Conservation (phyloP, 2,329 filamentous ascomycete species). For the Claviceps sp. region DNA sequence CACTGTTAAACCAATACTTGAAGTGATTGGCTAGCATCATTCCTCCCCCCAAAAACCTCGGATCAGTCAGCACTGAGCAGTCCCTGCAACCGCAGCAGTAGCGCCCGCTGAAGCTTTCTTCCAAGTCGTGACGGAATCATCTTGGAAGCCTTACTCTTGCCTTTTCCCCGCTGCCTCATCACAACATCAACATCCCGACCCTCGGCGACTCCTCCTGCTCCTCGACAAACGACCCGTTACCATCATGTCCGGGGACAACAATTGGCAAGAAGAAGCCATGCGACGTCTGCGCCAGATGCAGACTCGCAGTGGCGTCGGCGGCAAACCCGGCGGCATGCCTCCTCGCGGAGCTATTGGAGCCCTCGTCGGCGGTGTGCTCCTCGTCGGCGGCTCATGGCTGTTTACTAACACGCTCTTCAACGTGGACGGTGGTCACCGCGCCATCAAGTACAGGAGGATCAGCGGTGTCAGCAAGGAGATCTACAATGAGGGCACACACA, state of each 20-base stretch:
- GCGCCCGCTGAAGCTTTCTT: neutral
- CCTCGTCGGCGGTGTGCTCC: constrained; percentile 27
- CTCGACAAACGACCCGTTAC: neutral
- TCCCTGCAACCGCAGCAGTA: neutral
- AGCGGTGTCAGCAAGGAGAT: constrained; percentile 94
- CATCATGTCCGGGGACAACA: constrained; percentile 22
- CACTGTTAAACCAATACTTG: fast-evolving
- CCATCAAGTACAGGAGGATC: constrained; percentile 93
- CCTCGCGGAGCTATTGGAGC: constrained; percentile 27
- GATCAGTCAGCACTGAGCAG: constrained; percentile 7
- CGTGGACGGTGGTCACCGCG: constrained; percentile 95
- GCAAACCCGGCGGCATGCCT: constrained; percentile 24
- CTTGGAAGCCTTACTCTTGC: too few relatives aligned
- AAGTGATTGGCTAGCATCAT: too few relatives aligned
- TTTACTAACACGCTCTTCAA: constrained; percentile 54
- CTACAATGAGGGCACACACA: constrained; percentile 89
- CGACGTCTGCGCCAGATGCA: constrained; percentile 36
- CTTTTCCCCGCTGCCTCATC: neutral
- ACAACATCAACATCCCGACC: neutral
- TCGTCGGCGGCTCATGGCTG: constrained; percentile 36
- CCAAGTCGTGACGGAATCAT: neutral
- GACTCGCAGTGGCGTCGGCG: constrained; percentile 27
- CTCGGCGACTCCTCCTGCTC: neutral
- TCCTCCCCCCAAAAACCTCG: neutral
- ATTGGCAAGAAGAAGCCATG: constrained; percentile 37